Evolutionary conservation across 495 filamentous ascomycete genomes (phyloP).

Genomic region (Penicillium paxilli): DNA sequence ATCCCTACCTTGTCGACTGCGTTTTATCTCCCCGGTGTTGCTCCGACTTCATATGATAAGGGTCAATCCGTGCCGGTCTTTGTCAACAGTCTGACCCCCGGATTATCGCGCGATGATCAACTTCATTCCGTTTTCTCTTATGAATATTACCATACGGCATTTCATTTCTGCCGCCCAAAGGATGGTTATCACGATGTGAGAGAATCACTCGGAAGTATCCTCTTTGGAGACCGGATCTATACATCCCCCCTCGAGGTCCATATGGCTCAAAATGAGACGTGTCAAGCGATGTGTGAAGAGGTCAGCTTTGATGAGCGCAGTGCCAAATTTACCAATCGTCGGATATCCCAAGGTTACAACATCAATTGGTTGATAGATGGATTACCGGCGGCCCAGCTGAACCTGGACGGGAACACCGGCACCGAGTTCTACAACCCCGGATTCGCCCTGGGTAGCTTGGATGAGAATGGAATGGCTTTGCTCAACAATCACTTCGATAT

Average conservation of each 20-base stretch:
- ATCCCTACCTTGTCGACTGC: constrained; percentile 59
- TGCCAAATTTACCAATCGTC: constrained; percentile 76
- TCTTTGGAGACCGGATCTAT: constrained; percentile 95
- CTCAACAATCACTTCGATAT: constrained; percentile 97
- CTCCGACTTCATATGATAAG: constrained; percentile 83
- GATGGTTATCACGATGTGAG: constrained; percentile 71
- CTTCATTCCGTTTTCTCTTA: constrained; percentile 89
- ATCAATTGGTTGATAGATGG: constrained; percentile 97
- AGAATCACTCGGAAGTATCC: constrained; percentile 91
- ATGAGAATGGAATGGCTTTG: constrained; percentile 52
- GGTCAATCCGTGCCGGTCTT: constrained; percentile 80
- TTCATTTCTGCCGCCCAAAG: constrained; percentile 82
- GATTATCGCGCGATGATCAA: constrained; percentile 73
- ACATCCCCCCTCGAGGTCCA: constrained; percentile 86
- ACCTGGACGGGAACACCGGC: constrained; percentile 68
- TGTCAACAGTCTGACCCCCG: constrained; percentile 89
- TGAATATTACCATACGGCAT: constrained; percentile 88
- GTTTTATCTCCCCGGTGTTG: constrained; percentile 96
- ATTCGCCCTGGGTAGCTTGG: constrained; percentile 74
- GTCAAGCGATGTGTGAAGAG: constrained; percentile 71
- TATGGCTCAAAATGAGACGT: constrained; percentile 82
- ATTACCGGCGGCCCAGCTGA: constrained; percentile 80
- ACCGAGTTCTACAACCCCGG: constrained; percentile 82
- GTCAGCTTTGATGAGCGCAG: constrained; percentile 65
- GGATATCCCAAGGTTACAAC: constrained; percentile 79